Evolutionary conservation across 352 stramenopile species (phyloP).

Genomic region (Globisporangium ultimum): DNA sequence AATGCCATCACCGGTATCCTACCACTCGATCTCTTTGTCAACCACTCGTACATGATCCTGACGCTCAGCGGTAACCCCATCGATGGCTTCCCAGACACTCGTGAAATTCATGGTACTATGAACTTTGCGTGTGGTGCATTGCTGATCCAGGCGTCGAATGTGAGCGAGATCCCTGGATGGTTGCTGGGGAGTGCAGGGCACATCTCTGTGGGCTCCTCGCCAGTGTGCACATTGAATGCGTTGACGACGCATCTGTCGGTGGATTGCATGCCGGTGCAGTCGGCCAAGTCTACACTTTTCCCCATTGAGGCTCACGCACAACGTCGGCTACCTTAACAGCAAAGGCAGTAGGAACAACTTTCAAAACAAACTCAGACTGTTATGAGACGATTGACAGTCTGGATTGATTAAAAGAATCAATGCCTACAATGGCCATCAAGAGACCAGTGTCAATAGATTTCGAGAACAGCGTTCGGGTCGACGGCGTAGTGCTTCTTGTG

Average conservation of each 20-base stretch:
- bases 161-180: background rate
- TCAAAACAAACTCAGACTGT: too few relatives aligned
- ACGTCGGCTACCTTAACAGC: background rate
- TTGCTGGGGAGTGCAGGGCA: too few relatives aligned
- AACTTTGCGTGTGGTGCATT: background rate
- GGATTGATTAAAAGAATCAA: too few relatives aligned
- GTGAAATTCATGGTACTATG: too few relatives aligned
- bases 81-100: background rate
- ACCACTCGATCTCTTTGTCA: background rate
- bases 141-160: background rate
- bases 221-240: too few relatives aligned
- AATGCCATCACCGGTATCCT: background rate
- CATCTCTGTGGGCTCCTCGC: too few relatives aligned
- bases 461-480: slow-evolving; percentile 48
- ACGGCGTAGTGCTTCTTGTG: slow-evolving; percentile 79
- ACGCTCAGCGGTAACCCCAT: slow-evolving; percentile 4
- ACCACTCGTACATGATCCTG: background rate
- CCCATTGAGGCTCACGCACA: background rate
- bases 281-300: too few relatives aligned
- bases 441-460: slow-evolving; percentile 32
- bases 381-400: too few relatives aligned
- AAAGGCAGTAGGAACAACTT: background rate
- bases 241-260: background rate
- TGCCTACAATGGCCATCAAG: background rate
- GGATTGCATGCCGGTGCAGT: slow-evolving; percentile 1